A percentile compares a stretch with the other conserved stretches of the same genome.
phyloP scores from a whole-genome alignment of 805 yeast genomes.

The Debaryomyces tyrocola region DNA sequence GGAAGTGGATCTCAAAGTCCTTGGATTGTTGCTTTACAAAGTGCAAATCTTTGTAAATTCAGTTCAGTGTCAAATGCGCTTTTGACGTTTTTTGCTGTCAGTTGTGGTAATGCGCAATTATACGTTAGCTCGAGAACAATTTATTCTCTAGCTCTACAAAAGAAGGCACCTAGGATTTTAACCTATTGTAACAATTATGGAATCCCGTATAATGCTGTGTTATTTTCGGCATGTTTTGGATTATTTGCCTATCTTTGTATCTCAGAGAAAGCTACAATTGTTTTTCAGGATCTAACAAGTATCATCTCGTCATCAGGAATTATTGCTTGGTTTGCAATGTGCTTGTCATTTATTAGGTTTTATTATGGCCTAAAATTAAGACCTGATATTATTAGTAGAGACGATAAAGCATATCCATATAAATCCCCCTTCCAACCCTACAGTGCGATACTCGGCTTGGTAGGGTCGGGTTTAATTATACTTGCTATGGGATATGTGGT shows the following conservation, averaged over 20 bases:
- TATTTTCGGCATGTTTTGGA: slow-evolving; percentile 63
- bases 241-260: slow-evolving; percentile 61
- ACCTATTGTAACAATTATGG: slow-evolving; percentile 62
- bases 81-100: slow-evolving; percentile 46
- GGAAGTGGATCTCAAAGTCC: slow-evolving; percentile 46
- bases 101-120: slow-evolving; percentile 46
- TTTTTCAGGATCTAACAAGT: slow-evolving; percentile 66
- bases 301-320: slow-evolving; percentile 74
- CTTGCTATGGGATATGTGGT: slow-evolving; percentile 63
- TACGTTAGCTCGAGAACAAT: slow-evolving; percentile 44
- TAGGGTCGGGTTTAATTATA: slow-evolving; percentile 52
- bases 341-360: slow-evolving; percentile 62
- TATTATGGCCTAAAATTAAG: slow-evolving; percentile 59
- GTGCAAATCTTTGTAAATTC: slow-evolving; percentile 35
- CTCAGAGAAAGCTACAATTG: slow-evolving; percentile 54
- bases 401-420: slow-evolving; percentile 66
- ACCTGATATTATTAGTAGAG: slow-evolving; percentile 64
- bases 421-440: slow-evolving; percentile 71
- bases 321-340: slow-evolving; percentile 77
- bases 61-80: slow-evolving; percentile 44
- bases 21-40: slow-evolving; percentile 45
- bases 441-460: slow-evolving; percentile 59
- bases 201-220: slow-evolving; percentile 70
- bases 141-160: slow-evolving; percentile 44
- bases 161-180: slow-evolving; percentile 63